Evolutionary conservation across 768 basidiomycete species (phyloP).

Genomic region (Pisolithus tinctorius): DNA sequence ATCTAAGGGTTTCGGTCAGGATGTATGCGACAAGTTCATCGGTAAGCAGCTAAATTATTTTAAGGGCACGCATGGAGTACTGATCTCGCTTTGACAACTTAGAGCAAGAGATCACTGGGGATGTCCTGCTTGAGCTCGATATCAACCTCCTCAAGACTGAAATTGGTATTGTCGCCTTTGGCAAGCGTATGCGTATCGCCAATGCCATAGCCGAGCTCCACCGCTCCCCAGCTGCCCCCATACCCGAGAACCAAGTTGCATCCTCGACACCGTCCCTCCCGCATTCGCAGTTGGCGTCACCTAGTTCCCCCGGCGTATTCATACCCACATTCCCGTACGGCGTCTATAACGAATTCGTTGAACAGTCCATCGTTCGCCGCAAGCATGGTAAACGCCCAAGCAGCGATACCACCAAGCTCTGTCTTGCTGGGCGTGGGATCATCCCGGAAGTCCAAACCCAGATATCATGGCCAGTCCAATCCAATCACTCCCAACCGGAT

Average conservation of each 20-base stretch:
- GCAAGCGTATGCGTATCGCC: conserved; percentile 88
- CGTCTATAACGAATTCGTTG: conserved; percentile 39
- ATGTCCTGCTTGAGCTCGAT: conserved; percentile 92
- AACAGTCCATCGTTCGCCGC: conserved; percentile 32
- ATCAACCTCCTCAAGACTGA: conserved; percentile 86
- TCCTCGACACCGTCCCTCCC: conserved; percentile 26
- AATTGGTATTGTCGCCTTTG: conserved; percentile 90
- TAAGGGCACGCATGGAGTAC: not conserved
- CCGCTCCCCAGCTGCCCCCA: conserved; percentile 57
- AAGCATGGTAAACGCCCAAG: conserved; percentile 23
- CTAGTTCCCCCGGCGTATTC: conserved; percentile 26
- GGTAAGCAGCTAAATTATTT: conserved; percentile 43
- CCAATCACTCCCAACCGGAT: conserved; percentile 17
- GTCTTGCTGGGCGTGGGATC: conserved; percentile 16
- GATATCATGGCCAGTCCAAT: conserved; percentile 12
- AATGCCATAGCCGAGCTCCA: conserved; percentile 89
- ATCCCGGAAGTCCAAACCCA: conserved; percentile 27
- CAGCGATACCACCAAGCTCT: conserved; percentile 13
- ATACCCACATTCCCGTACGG: conserved; percentile 27
- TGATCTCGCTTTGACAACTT: conserved; percentile 1
- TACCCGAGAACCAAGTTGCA: conserved; percentile 35
- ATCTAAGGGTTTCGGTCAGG: conserved; percentile 76
- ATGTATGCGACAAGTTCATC: conserved; percentile 78
- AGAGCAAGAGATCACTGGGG: conserved; percentile 99
- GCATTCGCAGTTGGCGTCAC: conserved; percentile 23